These are phyloP conservation scores for Ascochyta fabae DNA, from an alignment of 2,329 filamentous ascomycete genomes.

Conservation along the genomic window DNA sequence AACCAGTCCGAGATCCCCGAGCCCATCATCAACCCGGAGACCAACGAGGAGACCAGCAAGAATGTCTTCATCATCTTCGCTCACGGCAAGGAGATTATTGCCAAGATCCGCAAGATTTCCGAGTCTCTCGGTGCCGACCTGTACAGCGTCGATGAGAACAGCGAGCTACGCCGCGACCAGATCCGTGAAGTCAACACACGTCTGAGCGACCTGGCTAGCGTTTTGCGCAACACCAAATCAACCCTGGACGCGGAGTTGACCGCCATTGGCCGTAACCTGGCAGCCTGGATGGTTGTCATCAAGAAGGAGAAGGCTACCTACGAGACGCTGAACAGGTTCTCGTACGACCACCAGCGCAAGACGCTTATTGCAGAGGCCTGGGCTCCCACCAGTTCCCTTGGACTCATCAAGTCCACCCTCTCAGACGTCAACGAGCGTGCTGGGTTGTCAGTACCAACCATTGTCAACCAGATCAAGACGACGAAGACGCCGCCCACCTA, in stretches of 20 bases:
- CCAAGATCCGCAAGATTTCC: constrained; percentile 98
- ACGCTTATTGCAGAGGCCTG: constrained; percentile 97
- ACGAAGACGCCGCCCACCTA: constrained; percentile 98
- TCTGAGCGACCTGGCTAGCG: constrained; percentile 87
- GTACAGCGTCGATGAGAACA: constrained; percentile 97
- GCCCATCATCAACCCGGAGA: constrained; percentile 86
- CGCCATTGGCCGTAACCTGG: constrained; percentile 89
- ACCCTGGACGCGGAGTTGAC: constrained; percentile 91
- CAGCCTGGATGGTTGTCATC: constrained; percentile 96
- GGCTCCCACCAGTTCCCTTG: constrained; percentile 90
- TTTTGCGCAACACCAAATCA: constrained; percentile 91
- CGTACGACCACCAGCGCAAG: constrained; percentile 92
- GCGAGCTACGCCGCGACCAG: constrained; percentile 91
- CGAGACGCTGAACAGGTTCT: constrained; percentile 93
- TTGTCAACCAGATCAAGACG: constrained; percentile 96
- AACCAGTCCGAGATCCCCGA: constrained; percentile 99
- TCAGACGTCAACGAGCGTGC: constrained; percentile 97
- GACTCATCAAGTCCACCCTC: constrained; percentile 87
- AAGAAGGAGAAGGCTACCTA: constrained; percentile 99
- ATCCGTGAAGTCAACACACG: constrained; percentile 97
- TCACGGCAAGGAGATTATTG: constrained; percentile 96
- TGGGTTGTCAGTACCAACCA: constrained; percentile 94
- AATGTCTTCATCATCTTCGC: constrained; percentile 99
- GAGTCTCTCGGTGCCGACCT: constrained; percentile 95
- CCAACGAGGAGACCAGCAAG: constrained; percentile 91